Base-by-base conservation (phyloP, 1,284 basidiomycete species). In the Sporisorium reilianum region DNA sequence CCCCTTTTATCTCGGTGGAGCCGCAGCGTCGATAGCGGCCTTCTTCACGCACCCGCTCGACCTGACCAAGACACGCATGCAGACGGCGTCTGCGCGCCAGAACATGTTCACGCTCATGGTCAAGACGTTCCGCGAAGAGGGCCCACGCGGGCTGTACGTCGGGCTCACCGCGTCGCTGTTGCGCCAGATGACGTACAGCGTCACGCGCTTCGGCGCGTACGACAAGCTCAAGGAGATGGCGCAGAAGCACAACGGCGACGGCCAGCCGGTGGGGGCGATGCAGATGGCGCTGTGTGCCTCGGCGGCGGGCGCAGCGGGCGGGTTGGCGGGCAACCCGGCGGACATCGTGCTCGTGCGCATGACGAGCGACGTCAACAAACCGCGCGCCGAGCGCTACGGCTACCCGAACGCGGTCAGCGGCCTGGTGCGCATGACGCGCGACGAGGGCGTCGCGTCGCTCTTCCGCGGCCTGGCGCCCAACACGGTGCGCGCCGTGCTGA, bases 341-440 rank as follows among this genome's bases (percentile, higher is more conserved):
- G 92, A 92, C 89, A 84, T 86, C 48, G 61, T 86, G 54, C 81
- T 86, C 11, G 86, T 86, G 10, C 77, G 86, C 36, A 86, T 86
- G 85, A 86, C 85, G 7, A 81, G 82, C 14, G 86, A 86, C 66
- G 76, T 85, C 46, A 80, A 83, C 52, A 82, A 80, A 50, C 75
- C 77, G 5, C 75, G 77, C 0, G 67, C 64, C 32, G 59, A 83
- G 16, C 69, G 79, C 11, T 84, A 77, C 55, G 61, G 60, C 49
- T 86, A 86, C 65, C 60, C 83, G 20, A 86, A 88, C 69, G 86
- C 87, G 23, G 54, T 87, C 26, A 80, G 86, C 23, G 87, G 88
- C 0, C 57, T 88, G 16, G 84, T 85, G 53, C 72, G 85, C 45
- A 87, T 88, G 80, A 84, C 86, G 16, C 64, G 69, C 16, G 86